Base-by-base conservation (phyloP, 441 rosid genomes). In the Iberis amara region DNA sequence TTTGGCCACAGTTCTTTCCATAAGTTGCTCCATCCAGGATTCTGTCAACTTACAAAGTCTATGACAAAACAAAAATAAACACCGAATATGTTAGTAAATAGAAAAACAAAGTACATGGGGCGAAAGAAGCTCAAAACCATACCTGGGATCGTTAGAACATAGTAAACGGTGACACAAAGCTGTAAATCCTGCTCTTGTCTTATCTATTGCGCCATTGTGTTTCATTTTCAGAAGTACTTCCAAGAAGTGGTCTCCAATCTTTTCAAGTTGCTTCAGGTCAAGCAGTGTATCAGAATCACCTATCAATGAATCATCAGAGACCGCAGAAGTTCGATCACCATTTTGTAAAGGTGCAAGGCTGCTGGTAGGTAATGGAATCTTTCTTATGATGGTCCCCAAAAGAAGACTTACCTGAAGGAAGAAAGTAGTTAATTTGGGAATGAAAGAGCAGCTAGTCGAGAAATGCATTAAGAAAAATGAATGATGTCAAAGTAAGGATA, bases 171-270 rank as follows among this genome's bases (percentile, higher is more conserved):
- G 88, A 82, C 98, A 92, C 64, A 88, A 84, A 54, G 96, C 96
- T 31, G 98, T 78, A 63, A 92, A 92, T 41, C 98, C 96, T 74
- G 94, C 96, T 73, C 98, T 82, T 45, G 96, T 92, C 88, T 83
- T 92, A 73, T 92, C 98, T 70, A 92, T 86, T n/a, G 96, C 98
- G 64, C 98, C 96, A 65, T 78, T 88, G 66, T 92, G 98, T 79
- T 92, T 92, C 96, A 88, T 92, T 77, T 83, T 88, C 63, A 92
- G 50, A 67, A 88, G 94, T 52, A 92, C 96, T 79, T 92, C 94
- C 83, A 92, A 57, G 75, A 92, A 92, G 76, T 92, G 96, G 76
- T 71, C 78, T 54, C 98, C 95, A 66, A 92, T 84, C 67, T 72
- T 76, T 76, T 82, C 89, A 50, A 92, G 90, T 74, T 88, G 96